Evolutionary conservation across 2,329 filamentous ascomycete species (phyloP).

Genomic region (Cladobotryum mycophilum): DNA sequence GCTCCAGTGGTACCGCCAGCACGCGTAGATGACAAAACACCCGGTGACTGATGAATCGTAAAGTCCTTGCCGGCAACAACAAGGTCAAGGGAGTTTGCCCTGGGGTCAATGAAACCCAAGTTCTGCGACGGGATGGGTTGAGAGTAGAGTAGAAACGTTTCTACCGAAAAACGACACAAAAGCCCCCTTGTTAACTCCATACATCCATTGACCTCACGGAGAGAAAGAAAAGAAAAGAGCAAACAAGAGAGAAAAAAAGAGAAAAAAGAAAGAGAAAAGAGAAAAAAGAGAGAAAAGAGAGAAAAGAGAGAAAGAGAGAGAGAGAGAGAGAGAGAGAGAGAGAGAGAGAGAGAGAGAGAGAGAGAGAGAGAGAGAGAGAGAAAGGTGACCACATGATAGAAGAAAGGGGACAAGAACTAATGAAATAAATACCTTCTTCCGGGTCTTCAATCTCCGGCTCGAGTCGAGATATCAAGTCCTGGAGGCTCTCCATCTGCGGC

Average conservation of each 20-base stretch:
- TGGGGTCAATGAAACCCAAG: slow-evolving; percentile 78
- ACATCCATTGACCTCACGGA: neutral
- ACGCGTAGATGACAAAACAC: slow-evolving; percentile 70
- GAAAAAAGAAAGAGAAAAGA: too few relatives aligned
- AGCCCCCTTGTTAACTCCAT: too few relatives aligned
- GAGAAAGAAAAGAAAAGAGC: neutral
- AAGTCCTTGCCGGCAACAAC: slow-evolving; percentile 64
- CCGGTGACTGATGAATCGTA: slow-evolving; percentile 75
- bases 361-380: too few relatives aligned
- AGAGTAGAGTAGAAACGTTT: slow-evolving; percentile 83
- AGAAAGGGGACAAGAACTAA: neutral
- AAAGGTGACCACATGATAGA: too few relatives aligned
- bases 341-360: too few relatives aligned
- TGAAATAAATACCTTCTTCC: slow-evolving; percentile 38
- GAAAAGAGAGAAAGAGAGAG: too few relatives aligned
- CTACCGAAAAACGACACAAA: slow-evolving; percentile 37
- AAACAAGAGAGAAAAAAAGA: too few relatives aligned
- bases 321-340: too few relatives aligned
- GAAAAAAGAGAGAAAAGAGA: too few relatives aligned
- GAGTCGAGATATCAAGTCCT: slow-evolving; percentile 25
- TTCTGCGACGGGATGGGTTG: slow-evolving; percentile 66
- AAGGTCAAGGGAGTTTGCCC: slow-evolving; percentile 58
- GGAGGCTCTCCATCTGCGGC: neutral
- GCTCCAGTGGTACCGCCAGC: slow-evolving; percentile 53
- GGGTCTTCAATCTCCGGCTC: slow-evolving; percentile 41